A percentile compares a stretch with the other conserved stretches of the same genome.
Evolutionary conservation across 768 basidiomycete species (phyloP).

Genomic region (Kockovaella imperatae): DNA sequence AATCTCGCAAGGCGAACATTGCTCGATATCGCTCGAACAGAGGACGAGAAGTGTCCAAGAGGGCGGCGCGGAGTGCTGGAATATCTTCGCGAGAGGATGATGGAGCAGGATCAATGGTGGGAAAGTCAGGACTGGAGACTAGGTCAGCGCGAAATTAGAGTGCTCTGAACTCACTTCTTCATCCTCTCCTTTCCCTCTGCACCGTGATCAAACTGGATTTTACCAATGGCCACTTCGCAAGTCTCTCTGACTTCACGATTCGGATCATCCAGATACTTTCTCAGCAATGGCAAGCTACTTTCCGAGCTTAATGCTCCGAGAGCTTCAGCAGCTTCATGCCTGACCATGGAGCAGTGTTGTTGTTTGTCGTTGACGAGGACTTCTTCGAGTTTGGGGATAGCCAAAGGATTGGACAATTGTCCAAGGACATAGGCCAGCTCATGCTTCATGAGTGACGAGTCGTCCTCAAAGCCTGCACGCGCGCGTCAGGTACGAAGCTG

Average conservation of each 20-base stretch:
- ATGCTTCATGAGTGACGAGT: conserved; percentile 86
- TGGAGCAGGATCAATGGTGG: conserved; percentile 45
- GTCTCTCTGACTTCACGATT: conserved; percentile 81
- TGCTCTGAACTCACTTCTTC: conserved; percentile 30
- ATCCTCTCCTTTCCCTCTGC: conserved; percentile 41
- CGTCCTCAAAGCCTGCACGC: conserved; percentile 72
- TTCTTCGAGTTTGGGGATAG: conserved; percentile 68
- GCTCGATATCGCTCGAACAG: conserved; percentile 93
- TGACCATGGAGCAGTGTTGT: conserved; percentile 67
- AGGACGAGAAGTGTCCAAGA: conserved; percentile 61
- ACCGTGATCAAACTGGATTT: conserved; percentile 76
- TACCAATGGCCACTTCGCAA: conserved; percentile 91
- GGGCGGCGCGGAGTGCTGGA: conserved; percentile 52
- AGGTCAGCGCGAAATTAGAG: background rate
- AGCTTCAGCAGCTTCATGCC: conserved; percentile 99
- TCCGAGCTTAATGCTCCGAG: conserved; percentile 83
- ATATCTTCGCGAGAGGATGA: conserved; percentile 46
- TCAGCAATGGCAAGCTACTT: conserved; percentile 60
- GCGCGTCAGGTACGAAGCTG: too few relatives aligned
- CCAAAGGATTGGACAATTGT: conserved; percentile 67
- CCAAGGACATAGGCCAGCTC: conserved; percentile 96
- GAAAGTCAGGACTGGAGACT: conserved; percentile 39
- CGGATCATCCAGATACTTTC: conserved; percentile 62
- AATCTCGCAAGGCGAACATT: conserved; percentile 95
- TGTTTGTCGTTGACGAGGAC: conserved; percentile 71